These are phyloP conservation scores for Erysiphe neolycopersici DNA, from an alignment of 2,329 filamentous ascomycete species.

Conservation along the genomic window DNA sequence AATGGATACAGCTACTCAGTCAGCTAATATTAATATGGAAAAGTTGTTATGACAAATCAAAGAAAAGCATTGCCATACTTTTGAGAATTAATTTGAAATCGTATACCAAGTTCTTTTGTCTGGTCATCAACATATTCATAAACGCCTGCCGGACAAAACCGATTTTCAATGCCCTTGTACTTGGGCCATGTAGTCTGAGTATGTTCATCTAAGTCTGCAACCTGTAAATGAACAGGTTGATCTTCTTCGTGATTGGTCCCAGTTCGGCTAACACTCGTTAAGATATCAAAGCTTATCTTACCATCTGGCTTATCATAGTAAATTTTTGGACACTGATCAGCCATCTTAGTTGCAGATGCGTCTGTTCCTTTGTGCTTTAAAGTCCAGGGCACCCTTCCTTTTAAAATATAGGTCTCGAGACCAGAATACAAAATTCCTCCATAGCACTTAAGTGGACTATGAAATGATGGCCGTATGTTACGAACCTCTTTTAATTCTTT, in stretches of 20 bases:
- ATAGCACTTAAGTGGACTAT: constrained; percentile 60
- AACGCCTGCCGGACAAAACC: constrained; percentile 91
- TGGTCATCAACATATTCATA: constrained; percentile 95
- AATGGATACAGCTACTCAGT: constrained; percentile 64
- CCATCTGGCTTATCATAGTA: constrained; percentile 94
- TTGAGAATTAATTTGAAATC: constrained; percentile 93
- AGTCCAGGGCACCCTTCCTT: constrained; percentile 75
- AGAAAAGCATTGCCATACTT: constrained; percentile 39
- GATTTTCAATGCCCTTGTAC: constrained; percentile 81
- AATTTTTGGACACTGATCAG: constrained; percentile 62
- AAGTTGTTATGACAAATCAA: neutral
- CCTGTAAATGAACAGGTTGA: constrained; percentile 85
- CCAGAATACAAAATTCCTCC: constrained; percentile 85
- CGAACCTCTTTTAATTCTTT: constrained; percentile 82
- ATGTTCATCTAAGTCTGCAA: constrained; percentile 86
- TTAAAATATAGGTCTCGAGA: constrained; percentile 66
- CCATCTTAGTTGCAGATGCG: constrained; percentile 50
- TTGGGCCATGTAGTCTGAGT: constrained; percentile 56
- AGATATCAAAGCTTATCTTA: constrained; percentile 81
- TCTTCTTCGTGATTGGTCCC: constrained; percentile 98
- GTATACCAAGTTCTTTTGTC: constrained; percentile 60
- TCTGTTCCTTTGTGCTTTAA: constrained; percentile 62
- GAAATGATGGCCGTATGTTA: constrained; percentile 93
- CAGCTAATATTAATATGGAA: neutral
- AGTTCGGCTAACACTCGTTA: constrained; percentile 83